phyloP scores from a whole-genome alignment of 257 asterid genomes.

The Prunella vulgaris region DNA sequence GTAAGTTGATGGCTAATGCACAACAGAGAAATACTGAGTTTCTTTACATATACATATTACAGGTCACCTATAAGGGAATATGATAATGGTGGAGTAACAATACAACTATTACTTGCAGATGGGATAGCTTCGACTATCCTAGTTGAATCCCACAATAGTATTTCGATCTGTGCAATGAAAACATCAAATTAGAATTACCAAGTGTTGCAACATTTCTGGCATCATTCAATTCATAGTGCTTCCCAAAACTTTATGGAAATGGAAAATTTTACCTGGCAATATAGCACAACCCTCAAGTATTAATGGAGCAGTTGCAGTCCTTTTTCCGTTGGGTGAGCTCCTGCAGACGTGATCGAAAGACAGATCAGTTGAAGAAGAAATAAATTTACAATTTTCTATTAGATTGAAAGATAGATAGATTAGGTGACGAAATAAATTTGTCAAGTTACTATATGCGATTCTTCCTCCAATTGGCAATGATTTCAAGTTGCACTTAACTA shows the following conservation, averaged over 20 bases:
- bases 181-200: background rate
- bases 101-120: background rate
- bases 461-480: no score
- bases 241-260: background rate
- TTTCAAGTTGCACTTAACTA: no score
- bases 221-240: no score
- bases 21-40: background rate
- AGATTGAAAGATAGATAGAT: no score
- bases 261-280: slow-evolving; percentile 18
- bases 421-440: no score
- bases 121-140: no score
- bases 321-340: slow-evolving; percentile 80
- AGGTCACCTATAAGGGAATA: slow-evolving; percentile 9
- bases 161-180: slow-evolving; percentile 25
- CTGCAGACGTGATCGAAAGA: slow-evolving; percentile 35
- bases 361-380: background rate
- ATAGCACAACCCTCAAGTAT: slow-evolving; percentile 31
- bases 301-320: slow-evolving; percentile 65
- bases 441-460: no score
- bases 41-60: slow-evolving; percentile 27
- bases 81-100: slow-evolving; percentile 13
- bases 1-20: background rate
- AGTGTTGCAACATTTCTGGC: no score
- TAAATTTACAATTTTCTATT: background rate
- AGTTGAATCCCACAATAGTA: slow-evolving; percentile 25